These are phyloP conservation scores for Aspergillus nomiae DNA, from an alignment of 2,329 filamentous ascomycete species.

Conservation along the genomic window DNA sequence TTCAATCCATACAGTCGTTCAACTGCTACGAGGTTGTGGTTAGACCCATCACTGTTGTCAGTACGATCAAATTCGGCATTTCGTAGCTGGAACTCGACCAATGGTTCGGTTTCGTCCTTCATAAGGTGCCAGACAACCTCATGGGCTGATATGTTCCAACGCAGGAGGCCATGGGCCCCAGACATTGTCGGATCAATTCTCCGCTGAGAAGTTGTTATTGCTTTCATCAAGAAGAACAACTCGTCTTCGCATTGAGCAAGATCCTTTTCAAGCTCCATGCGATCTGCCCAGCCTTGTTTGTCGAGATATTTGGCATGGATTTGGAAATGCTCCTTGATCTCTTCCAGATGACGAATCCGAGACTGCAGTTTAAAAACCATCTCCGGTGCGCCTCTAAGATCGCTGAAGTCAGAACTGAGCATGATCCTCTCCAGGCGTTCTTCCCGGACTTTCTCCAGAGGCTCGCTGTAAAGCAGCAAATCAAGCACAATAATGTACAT, in stretches of 20 bases:
- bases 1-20: constrained; percentile 88
- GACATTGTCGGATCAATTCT: constrained; percentile 69
- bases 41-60: constrained; percentile 95
- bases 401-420: constrained; percentile 97
- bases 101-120: constrained; percentile 78
- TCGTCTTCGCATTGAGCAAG: constrained; percentile 90
- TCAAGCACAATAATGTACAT: constrained; percentile 98
- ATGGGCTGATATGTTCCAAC: constrained; percentile 90
- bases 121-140: constrained; percentile 98
- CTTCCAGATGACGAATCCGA: constrained; percentile 87
- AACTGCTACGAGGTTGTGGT: constrained; percentile 88
- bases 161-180: constrained; percentile 75
- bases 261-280: constrained; percentile 85
- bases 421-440: constrained; percentile 98
- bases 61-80: constrained; percentile 92
- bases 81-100: constrained; percentile 90
- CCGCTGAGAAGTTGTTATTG: constrained; percentile 92
- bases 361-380: constrained; percentile 91
- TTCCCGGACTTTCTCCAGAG: constrained; percentile 92
- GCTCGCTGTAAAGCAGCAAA: constrained; percentile 92
- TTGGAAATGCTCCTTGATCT: constrained; percentile 96
- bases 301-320: constrained; percentile 86
- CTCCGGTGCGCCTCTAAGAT: constrained; percentile 87
- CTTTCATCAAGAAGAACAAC: constrained; percentile 99
- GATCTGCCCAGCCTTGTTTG: constrained; percentile 86